phyloP scores from a whole-genome alignment of 2,329 filamentous ascomycete species.

The Tolypocladium pustulatum region DNA sequence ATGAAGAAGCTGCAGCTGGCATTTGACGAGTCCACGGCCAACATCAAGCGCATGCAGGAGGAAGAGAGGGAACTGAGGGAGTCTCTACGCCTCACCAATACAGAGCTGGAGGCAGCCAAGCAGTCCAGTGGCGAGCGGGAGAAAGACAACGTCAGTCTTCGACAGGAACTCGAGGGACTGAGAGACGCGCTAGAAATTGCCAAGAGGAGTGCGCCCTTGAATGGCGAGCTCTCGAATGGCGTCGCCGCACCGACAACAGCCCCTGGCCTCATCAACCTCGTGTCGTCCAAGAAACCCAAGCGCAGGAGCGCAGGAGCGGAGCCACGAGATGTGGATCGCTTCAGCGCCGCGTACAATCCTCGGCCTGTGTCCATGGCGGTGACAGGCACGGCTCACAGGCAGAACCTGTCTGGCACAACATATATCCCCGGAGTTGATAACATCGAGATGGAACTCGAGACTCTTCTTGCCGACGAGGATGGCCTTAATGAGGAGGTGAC shows the following conservation, averaged over 20 bases:
- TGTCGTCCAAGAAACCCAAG: slow-evolving; percentile 95
- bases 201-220: slow-evolving; percentile 65
- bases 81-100: slow-evolving; percentile 65
- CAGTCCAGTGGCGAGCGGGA: slow-evolving; percentile 67
- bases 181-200: slow-evolving; percentile 88
- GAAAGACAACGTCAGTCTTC: slow-evolving; percentile 72
- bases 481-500: slow-evolving; percentile 94
- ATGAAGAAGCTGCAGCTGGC: slow-evolving; percentile 84
- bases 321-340: slow-evolving; percentile 74
- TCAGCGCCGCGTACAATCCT: slow-evolving; percentile 87
- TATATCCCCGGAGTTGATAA: slow-evolving; percentile 78
- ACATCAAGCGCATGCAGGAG: slow-evolving; percentile 89
- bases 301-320: slow-evolving; percentile 84
- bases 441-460: slow-evolving; percentile 90
- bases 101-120: slow-evolving; percentile 72
- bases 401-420: slow-evolving; percentile 62
- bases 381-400: slow-evolving; percentile 53
- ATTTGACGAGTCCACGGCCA: slow-evolving; percentile 82
- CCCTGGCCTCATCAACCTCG: slow-evolving; percentile 87
- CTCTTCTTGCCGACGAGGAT: slow-evolving; percentile 87
- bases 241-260: slow-evolving; percentile 38
- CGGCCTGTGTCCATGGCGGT: slow-evolving; percentile 94
- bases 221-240: slow-evolving; percentile 44
- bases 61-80: slow-evolving; percentile 83
- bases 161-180: slow-evolving; percentile 80